Evolutionary conservation across 75 land plant genomes (phyloP).

Genomic region (Ceratopteris richardii): DNA sequence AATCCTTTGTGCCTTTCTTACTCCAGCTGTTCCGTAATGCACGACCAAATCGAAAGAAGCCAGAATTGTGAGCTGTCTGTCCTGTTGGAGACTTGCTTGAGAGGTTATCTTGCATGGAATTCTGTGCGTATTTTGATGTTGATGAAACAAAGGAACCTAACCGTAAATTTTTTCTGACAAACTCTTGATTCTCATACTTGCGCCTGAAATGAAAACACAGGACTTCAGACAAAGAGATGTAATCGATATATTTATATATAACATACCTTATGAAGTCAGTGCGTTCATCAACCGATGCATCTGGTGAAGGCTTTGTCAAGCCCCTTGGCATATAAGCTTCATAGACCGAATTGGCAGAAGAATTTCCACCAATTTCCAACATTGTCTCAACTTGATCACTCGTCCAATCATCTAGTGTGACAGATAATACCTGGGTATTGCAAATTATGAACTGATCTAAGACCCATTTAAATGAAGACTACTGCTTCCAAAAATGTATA

Average conservation of each 20-base stretch:
- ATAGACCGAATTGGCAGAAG: conserved; percentile 75
- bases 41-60: conserved; percentile 2
- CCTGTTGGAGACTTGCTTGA: conserved; percentile 20
- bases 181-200: conserved; percentile 84
- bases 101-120: conserved; percentile 16
- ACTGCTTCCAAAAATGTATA: too few relatives aligned
- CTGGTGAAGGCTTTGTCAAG: conserved; percentile 47
- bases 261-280: conserved; percentile 56
- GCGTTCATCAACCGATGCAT: conserved; percentile 63
- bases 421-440: conserved; percentile 59
- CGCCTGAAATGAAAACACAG: conserved; percentile 32
- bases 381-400: conserved; percentile 65
- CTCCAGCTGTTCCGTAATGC: conserved; percentile 2
- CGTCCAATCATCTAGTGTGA: conserved; percentile 84
- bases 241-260: neutral
- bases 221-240: too few relatives aligned
- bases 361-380: conserved; percentile 85
- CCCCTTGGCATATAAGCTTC: conserved; percentile 69
- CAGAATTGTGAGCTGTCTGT: conserved; percentile 13
- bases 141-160: conserved; percentile 33
- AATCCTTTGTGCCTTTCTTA: neutral
- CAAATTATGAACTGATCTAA: conserved; percentile 4
- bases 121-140: conserved; percentile 11
- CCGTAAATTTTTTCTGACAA: conserved; percentile 65
- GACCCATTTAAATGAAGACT: too few relatives aligned